Evolutionary conservation across 371 early-diverging fungal genomes (phyloP), one percentile per base, ranked within the genome.

Genomic region (Mortierella sp.): DNA sequence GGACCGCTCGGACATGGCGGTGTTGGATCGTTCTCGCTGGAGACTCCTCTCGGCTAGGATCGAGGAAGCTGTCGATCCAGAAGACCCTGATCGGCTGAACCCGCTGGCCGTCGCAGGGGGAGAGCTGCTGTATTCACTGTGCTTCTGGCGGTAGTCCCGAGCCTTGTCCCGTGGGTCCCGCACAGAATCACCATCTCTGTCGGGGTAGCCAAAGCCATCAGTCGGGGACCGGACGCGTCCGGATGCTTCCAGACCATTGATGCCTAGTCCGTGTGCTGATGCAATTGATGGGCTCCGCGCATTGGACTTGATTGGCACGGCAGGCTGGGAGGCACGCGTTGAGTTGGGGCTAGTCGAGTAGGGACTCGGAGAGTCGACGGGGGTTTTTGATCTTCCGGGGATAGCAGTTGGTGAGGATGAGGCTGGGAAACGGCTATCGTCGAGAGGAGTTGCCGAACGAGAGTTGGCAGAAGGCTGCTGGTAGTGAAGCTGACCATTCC

Each of bases 11-110:
- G 79, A 77, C 14, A 68, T 58, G 7, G 68, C 79, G 1, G 79
- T 77, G 56, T 77, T 77, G 26, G 79, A 77, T 51, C 79, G 53
- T 57, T 77, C 79, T 1, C 79, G 72, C 30, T 70, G 71, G 23
- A 18, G 57, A 15, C 51, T 37, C 29, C 68, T 45, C 23, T 75
- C 76, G 14, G 76, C 46, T 47, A 70, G 21, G 4, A 57, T 59
- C 7, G 70, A 66, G 14, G 76, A 75, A 0, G 76, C 71, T 18
- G 68, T 21, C 19, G 76, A 75, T 48, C 76, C 71, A 15, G 76
- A 75, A 14, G 76, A 75, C 16, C 66, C 75, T 15, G 75, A 56
- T 2, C 75, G 75, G 45, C 56, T 53, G 45, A 74, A 74, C 44
- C 75, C 75, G 25, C 65, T 74, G 50, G 61, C 50, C 37, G 47